Percentiles rank a stretch among this genome's conserved stretches.
phyloP scores from a whole-genome alignment of 164 flowering plant species.

The Berberis vulgaris region DNA sequence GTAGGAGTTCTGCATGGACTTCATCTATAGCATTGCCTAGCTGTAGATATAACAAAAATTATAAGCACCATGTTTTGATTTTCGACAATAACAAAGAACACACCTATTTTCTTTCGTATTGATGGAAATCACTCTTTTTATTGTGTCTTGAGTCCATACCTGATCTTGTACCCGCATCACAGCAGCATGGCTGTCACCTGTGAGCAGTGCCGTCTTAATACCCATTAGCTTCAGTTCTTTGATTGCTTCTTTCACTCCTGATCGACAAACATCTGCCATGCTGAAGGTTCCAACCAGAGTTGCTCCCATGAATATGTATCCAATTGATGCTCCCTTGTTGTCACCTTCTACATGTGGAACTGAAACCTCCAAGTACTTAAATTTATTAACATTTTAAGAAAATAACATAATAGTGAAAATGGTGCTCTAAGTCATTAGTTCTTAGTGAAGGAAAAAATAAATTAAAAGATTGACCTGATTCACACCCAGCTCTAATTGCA shows the following conservation, averaged over 20 bases:
- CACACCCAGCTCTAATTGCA: slow-evolving; percentile 51
- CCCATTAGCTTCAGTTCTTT: slow-evolving; percentile 50
- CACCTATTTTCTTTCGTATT: background rate
- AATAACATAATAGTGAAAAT: no score
- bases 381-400: background rate
- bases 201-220: slow-evolving; percentile 78
- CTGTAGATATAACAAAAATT: slow-evolving; percentile 27
- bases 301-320: slow-evolving; percentile 39
- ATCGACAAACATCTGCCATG: slow-evolving; percentile 68
- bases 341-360: slow-evolving; percentile 35
- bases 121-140: background rate
- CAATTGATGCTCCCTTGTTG: slow-evolving; percentile 49
- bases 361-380: slow-evolving; percentile 13
- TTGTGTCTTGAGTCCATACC: slow-evolving; percentile 24
- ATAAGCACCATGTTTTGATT: background rate
- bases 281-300: slow-evolving; percentile 43
- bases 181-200: slow-evolving; percentile 73
- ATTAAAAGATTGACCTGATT: slow-evolving; percentile 31
- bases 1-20: slow-evolving; percentile 81
- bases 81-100: background rate
- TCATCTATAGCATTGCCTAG: slow-evolving; percentile 45
- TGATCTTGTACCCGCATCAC: slow-evolving; percentile 67
- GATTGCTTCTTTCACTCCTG: slow-evolving; percentile 63
- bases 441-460: background rate
- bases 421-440: no score